These are phyloP conservation scores for Thielaviopsis punctulata DNA, from an alignment of 2,329 filamentous ascomycete species.

Conservation along the genomic window DNA sequence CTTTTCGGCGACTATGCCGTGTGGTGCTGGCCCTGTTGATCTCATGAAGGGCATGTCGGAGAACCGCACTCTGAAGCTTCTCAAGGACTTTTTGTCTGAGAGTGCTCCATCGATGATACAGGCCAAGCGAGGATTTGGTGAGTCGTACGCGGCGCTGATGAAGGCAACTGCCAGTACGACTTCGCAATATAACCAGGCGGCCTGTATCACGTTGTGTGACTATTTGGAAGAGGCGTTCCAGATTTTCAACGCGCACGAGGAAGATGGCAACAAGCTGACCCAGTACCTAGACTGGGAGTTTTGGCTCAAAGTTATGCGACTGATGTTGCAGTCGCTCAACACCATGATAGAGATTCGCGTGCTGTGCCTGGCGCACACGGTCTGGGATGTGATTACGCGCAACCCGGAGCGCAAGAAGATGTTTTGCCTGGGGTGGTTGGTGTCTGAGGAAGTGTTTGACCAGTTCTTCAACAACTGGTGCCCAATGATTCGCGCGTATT, in stretches of 20 bases:
- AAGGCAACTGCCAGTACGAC: slow-evolving; percentile 59
- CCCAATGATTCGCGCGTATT: slow-evolving; percentile 87
- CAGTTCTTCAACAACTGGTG: slow-evolving; percentile 87
- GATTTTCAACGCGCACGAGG: slow-evolving; percentile 35
- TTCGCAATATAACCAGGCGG: slow-evolving; percentile 64
- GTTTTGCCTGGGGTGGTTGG: slow-evolving; percentile 57
- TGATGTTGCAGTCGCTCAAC: slow-evolving; percentile 69
- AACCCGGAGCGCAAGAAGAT: slow-evolving; percentile 49
- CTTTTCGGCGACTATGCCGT: slow-evolving; percentile 41
- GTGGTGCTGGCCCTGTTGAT: slow-evolving; percentile 42
- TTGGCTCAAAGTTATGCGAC: slow-evolving; percentile 65
- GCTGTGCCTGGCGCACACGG: slow-evolving; percentile 61
- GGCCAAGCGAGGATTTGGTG: slow-evolving; percentile 53
- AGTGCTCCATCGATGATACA: slow-evolving; percentile 22
- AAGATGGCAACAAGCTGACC: slow-evolving; percentile 21
- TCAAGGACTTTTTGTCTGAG: slow-evolving; percentile 58
- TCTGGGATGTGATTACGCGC: slow-evolving; percentile 57
- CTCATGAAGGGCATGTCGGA: slow-evolving; percentile 70
- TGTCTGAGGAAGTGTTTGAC: slow-evolving; percentile 59
- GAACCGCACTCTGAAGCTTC: slow-evolving; percentile 65
- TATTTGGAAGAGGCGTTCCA: slow-evolving; percentile 68
- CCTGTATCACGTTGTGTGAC: slow-evolving; percentile 81
- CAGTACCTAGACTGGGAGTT: slow-evolving; percentile 60
- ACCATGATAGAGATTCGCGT: slow-evolving; percentile 79
- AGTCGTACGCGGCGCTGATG: slow-evolving; percentile 55